phyloP scores from a whole-genome alignment of 495 filamentous ascomycete genomes.

The Staphylotrichum tortipilum region DNA sequence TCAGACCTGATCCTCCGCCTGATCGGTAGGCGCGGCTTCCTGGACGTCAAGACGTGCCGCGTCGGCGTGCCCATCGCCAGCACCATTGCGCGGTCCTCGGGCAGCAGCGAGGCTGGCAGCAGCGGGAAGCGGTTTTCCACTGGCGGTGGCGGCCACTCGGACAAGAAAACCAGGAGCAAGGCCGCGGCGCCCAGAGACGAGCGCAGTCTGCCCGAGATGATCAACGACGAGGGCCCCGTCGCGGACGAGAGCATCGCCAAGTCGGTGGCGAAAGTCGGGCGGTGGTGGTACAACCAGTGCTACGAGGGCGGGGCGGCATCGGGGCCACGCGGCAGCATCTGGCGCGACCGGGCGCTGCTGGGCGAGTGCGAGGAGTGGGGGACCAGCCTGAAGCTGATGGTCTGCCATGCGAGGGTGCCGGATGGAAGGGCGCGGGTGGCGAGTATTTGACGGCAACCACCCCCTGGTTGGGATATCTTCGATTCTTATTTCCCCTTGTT shows the following conservation, averaged over 20 bases:
- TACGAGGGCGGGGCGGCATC: conserved; percentile 60
- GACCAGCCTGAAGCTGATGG: conserved; percentile 80
- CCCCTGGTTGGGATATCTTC: neutral
- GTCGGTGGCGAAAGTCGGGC: conserved; percentile 82
- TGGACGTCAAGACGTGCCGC: conserved; percentile 76
- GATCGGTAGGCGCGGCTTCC: conserved; percentile 70
- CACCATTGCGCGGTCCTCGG: conserved; percentile 38
- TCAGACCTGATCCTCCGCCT: conserved; percentile 71
- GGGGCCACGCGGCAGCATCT: conserved; percentile 58
- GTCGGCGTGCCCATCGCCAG: conserved; percentile 86
- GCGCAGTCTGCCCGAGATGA: conserved; percentile 59
- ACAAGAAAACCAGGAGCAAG: conserved; percentile 15
- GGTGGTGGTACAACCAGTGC: conserved; percentile 94
- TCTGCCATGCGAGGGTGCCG: conserved; percentile 67
- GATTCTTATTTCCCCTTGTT: neutral
- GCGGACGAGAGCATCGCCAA: conserved; percentile 77
- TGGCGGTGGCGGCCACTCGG: neutral
- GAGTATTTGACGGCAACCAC: conserved; percentile 36
- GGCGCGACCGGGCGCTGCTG: conserved; percentile 66
- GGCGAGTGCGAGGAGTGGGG: conserved; percentile 78
- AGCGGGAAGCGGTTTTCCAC: conserved; percentile 8
- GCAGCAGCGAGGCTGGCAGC: conserved; percentile 7
- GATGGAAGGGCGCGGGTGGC: conserved; percentile 32
- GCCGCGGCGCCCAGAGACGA: too few species aligned
- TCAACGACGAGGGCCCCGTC: conserved; percentile 53